Base-by-base conservation (phyloP, 345 rosid species). In the Linum trigynum region DNA sequence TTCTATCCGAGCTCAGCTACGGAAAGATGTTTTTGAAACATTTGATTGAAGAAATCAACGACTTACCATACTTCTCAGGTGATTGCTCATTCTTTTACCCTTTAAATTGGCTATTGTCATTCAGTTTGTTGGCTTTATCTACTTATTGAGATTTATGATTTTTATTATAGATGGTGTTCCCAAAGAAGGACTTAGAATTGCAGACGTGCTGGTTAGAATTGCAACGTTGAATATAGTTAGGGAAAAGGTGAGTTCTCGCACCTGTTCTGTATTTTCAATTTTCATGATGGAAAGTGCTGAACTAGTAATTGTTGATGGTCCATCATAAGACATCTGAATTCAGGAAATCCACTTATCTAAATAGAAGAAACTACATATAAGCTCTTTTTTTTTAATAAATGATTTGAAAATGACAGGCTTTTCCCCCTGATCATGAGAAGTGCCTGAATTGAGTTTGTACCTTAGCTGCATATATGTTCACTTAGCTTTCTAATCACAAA, bases 181-280 rank as follows among this genome's bases (percentile, higher is more conserved):
- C 4, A 91, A 95, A 78, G 99, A 95, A 80, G 99, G 99, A 68
- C 97, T 95, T 64, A 79, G 99, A 81, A 84, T 86, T 67, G 81
- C 71, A 70, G 99, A 95, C 71, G 98, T 95, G 7, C 85, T 95
- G 9, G 83, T 89, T 55, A 83, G 99, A 77, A 84, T 89, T 67
- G 96, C 94, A 37, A 60, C 76, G 74, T 78, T 95, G 76, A 68
- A 80, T 77, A 76, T 85, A 69, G 58, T 95, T 23, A 74, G 81
- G 78, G 88, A 91, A 45, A 95, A 89, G 88, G 99, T 89, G 75
- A 80, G 81, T 66, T 71, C 72, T 10, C 9, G 6, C 10, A 5
- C 53, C 53, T 48, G 32, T 23, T 23, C 32, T 23, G 32, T 23
- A 23, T 23, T 23, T n/a, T n/a, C n/a, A 48, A 48, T 48, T 48